Percentiles rank a stretch among this genome's conserved stretches.
Conservation (phyloP, 371 early-diverging fungal genomes). For the Sporodiniella umbellata region DNA sequence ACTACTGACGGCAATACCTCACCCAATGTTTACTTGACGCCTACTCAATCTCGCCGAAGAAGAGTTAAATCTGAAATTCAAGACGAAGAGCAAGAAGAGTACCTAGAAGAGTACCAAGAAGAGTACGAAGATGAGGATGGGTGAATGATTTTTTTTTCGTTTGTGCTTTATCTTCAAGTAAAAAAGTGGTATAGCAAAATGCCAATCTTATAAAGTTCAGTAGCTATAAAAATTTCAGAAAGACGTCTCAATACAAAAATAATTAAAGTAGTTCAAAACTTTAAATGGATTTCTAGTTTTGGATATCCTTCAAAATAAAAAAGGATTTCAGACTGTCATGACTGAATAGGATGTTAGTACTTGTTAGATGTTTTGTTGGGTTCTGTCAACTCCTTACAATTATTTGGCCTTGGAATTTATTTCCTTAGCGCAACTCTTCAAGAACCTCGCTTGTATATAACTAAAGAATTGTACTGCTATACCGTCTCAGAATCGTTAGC, state of each 20-base stretch:
- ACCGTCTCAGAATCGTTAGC: not conserved
- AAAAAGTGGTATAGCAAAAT: no score
- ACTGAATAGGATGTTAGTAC: no score
- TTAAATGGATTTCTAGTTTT: no score
- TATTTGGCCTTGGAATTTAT: conserved; percentile 5
- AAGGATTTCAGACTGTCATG: no score
- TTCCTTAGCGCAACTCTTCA: conserved; percentile 3
- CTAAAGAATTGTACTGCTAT: not conserved
- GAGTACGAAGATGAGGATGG: conserved; percentile 12
- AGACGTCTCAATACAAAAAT: no score
- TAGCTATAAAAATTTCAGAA: no score
- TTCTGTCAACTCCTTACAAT: conserved; percentile 4
- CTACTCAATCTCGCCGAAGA: conserved; percentile 12
- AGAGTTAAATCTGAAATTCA: conserved; percentile 10
- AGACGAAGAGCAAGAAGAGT: conserved; percentile 9
- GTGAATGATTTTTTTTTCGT: conserved; percentile 14
- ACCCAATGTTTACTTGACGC: conserved; percentile 10
- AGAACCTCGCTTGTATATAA: conserved; percentile 7
- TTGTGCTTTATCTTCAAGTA: no score
- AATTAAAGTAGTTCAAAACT: no score
- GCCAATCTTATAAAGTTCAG: no score
- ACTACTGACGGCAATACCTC: conserved; percentile 2
- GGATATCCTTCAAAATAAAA: no score
- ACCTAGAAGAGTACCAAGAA: conserved; percentile 8
- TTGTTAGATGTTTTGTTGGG: conserved; percentile 1